Evolutionary conservation across 2,329 filamentous ascomycete species (phyloP).

Genomic region (Sclerotinia nivalis): DNA sequence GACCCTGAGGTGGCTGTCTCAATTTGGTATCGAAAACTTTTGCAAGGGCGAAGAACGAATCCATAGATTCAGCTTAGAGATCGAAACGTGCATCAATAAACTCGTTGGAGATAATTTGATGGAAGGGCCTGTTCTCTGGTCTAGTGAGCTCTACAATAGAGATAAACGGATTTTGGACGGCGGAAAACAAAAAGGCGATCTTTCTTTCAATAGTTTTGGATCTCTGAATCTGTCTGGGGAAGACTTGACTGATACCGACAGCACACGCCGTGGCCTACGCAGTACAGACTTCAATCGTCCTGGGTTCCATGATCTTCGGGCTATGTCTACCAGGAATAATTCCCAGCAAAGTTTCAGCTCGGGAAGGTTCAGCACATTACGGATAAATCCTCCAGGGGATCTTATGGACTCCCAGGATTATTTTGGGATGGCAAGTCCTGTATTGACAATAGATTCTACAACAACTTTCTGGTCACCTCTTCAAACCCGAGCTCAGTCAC

Average conservation of each 20-base stretch:
- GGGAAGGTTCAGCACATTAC: slow-evolving; percentile 60
- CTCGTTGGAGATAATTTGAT: slow-evolving; percentile 81
- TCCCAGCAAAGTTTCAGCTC: slow-evolving; percentile 73
- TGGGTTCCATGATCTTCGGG: slow-evolving; percentile 58
- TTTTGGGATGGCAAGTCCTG: slow-evolving; percentile 67
- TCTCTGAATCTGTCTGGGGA: slow-evolving; percentile 51
- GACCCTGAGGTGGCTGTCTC: slow-evolving; percentile 78
- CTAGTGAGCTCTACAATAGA: slow-evolving; percentile 81
- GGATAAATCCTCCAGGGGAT: slow-evolving; percentile 61
- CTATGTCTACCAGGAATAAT: slow-evolving; percentile 59
- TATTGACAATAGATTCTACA: slow-evolving; percentile 71
- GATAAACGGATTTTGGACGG: slow-evolving; percentile 62
- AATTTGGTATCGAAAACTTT: slow-evolving; percentile 84
- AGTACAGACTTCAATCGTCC: slow-evolving; percentile 50
- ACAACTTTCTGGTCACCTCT: slow-evolving; percentile 91
- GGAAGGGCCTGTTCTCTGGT: slow-evolving; percentile 87
- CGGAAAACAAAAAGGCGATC: slow-evolving; percentile 51
- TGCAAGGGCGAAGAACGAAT: slow-evolving; percentile 94
- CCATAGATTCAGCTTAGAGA: slow-evolving; percentile 87
- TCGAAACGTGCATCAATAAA: slow-evolving; percentile 82
- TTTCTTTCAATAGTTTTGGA: slow-evolving; percentile 50
- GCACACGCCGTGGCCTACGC: slow-evolving; percentile 40
- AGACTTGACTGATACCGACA: slow-evolving; percentile 40
- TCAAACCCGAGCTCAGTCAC: slow-evolving; percentile 63
- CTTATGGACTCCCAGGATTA: slow-evolving; percentile 70